Base-by-base conservation (phyloP, 2,329 filamentous ascomycete species). In the Calycina herbarum region DNA sequence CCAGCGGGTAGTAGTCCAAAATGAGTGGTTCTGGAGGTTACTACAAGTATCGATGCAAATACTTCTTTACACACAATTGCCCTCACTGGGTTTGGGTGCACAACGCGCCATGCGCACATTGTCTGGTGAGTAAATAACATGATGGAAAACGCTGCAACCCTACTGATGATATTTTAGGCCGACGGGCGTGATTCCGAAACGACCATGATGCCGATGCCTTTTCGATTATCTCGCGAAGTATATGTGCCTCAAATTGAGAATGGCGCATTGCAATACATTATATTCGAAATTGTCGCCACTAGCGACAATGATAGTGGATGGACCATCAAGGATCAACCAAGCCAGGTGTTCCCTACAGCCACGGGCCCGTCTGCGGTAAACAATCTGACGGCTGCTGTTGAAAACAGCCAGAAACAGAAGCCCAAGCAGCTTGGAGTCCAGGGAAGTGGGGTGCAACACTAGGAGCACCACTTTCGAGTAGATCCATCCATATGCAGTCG, bases 11-110 rank as follows among this genome's bases (percentile, higher is more conserved):
- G 72, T 72, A 71, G 64, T 65, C 67, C 62, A 73, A 51, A 40
- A 76, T 76, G 74, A 75, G 72, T 70, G 73, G 73, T 33, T 71
- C 68, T 38, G 73, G 73, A 66, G 74, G 73, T 38, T 75, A 75
- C 60, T 84, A 83, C 73, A 84, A 81, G 76, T 85, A 83, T 74
- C 79, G 81, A 54, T 85, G 83, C 80, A 85, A 83, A 75, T 82
- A 84, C 77, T 84, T 82, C 70, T 80, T 80, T 65, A 79, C 81
- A 35, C 78, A 83, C 71, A 80, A 84, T 68, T 85, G 83, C 69
- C 78, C 77, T 5, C 82, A 85, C 69, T 85, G 83, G 83, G 83
- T 85, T 11, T 84, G 82, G 75, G 79, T 85, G 20, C 82, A 83
- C 63, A 80, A 82, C 63, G 77, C 80, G 42, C 77, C 82, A 11